Evolutionary conservation across 1,284 basidiomycete genomes (phyloP).

Genomic region (Pseudozyma sp.): DNA sequence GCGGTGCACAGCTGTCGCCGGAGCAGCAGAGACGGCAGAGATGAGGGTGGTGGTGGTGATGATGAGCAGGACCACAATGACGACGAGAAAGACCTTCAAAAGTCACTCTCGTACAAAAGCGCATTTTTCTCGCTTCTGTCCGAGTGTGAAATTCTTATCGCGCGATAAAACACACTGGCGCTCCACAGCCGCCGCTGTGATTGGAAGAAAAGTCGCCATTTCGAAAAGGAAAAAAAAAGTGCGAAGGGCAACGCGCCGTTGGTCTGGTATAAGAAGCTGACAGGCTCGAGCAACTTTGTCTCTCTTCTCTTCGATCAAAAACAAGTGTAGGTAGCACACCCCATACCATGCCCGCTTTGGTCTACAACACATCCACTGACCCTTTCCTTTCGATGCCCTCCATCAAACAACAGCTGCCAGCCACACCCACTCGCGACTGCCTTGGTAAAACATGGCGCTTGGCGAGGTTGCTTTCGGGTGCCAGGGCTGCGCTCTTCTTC

Average conservation of each 20-base stretch:
- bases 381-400: conserved; percentile 2
- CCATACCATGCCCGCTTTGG: not conserved
- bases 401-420: conserved; percentile 49
- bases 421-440: conserved; percentile 63
- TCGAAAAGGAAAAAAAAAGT: conserved; percentile 2
- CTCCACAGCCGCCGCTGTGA: not conserved
- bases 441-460: conserved; percentile 27
- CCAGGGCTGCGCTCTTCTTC: conserved; percentile 32
- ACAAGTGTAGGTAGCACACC: conserved; percentile 58
- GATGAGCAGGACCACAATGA: conserved; percentile 2
- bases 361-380: conserved; percentile 3
- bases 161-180: conserved; percentile 9
- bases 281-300: conserved; percentile 2
- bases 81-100: not conserved
- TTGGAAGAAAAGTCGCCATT: conserved; percentile 7
- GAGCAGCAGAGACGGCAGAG: not conserved
- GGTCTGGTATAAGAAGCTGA: conserved; percentile 13
- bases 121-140: conserved; percentile 10
- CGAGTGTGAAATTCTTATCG: conserved; percentile 16
- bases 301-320: conserved; percentile 60
- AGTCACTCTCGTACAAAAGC: not conserved
- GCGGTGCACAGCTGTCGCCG: not conserved
- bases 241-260: not conserved
- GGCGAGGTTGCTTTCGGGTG: conserved; percentile 53
- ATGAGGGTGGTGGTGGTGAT: conserved; percentile 6